Evolutionary conservation across 306 rosid genomes (phyloP).

Genomic region (Pyrus bretschneideri): DNA sequence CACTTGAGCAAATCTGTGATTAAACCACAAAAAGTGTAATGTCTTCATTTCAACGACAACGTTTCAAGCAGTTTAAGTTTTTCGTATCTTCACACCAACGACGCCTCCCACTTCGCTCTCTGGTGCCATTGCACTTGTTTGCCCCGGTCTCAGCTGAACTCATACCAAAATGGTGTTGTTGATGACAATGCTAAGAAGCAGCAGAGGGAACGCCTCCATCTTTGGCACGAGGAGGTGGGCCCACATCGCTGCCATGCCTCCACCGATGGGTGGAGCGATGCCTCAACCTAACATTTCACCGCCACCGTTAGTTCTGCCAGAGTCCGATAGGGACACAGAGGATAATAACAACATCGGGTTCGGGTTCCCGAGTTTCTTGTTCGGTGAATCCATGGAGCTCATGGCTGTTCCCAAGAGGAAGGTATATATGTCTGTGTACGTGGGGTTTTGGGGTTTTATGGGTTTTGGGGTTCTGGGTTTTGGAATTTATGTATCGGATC

Average conservation of each 20-base stretch:
- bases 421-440: slow-evolving; percentile 14
- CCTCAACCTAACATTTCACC: slow-evolving; percentile 5
- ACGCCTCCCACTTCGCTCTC: background rate
- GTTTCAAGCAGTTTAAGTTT: background rate
- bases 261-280: slow-evolving; percentile 39
- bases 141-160: background rate
- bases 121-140: background rate
- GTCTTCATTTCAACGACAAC: background rate
- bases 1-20: too few species aligned
- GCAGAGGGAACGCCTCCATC: slow-evolving; percentile 17
- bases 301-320: slow-evolving; percentile 44
- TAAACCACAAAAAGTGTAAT: too few species aligned
- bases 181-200: slow-evolving; percentile 25
- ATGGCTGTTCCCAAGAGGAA: slow-evolving; percentile 82
- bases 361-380: slow-evolving; percentile 40
- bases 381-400: slow-evolving; percentile 71
- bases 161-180: slow-evolving; percentile 31
- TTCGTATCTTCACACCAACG: background rate
- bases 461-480: background rate
- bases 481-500: background rate
- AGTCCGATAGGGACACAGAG: slow-evolving; percentile 15
- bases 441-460: slow-evolving; percentile 2
- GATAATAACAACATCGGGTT: background rate
- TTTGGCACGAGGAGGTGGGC: slow-evolving; percentile 36
- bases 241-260: slow-evolving; percentile 33